A percentile compares a stretch with the other conserved stretches of the same genome.
phyloP scores from a whole-genome alignment of 345 rosid species.

The Iberis pinnata region DNA sequence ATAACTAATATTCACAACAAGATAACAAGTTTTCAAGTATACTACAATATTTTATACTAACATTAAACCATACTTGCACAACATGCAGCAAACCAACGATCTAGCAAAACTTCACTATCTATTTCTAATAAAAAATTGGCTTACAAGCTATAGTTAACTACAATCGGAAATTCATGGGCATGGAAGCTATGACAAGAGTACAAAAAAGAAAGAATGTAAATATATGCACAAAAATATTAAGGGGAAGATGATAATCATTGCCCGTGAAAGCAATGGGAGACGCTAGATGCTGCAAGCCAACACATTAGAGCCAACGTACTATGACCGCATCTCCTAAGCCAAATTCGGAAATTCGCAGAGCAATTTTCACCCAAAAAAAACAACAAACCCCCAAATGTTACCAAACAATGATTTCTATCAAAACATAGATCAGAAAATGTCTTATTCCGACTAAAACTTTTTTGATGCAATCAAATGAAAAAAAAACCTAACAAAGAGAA shows the following conservation, averaged over 20 bases:
- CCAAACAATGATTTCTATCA: too few relatives aligned
- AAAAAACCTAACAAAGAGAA: slow-evolving; percentile 46
- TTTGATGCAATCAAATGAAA: slow-evolving; percentile 4
- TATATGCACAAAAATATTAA: slow-evolving; percentile 92
- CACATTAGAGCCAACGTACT: slow-evolving; percentile 99
- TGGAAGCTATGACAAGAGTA: not conserved
- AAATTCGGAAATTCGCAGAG: slow-evolving; percentile 55
- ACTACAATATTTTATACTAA: too few relatives aligned
- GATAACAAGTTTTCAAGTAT: too few relatives aligned
- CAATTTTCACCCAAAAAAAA: slow-evolving; percentile 1
- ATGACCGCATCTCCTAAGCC: slow-evolving; percentile 93
- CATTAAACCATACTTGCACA: too few relatives aligned
- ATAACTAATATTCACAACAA: too few relatives aligned
- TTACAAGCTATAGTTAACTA: too few relatives aligned
- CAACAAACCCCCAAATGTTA: too few relatives aligned
- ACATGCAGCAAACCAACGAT: too few relatives aligned
- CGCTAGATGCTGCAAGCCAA: slow-evolving; percentile 99
- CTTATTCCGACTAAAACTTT: not conserved
- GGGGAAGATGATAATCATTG: slow-evolving; percentile 76
- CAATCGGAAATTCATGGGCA: too few relatives aligned
- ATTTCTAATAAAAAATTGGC: too few relatives aligned
- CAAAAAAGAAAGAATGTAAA: not conserved
- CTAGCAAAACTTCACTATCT: too few relatives aligned
- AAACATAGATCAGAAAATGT: too few relatives aligned
- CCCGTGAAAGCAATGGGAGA: slow-evolving; percentile 82